These are phyloP conservation scores for Penicillium sp. DNA, from an alignment of 2,329 filamentous ascomycete genomes.

Conservation along the genomic window DNA sequence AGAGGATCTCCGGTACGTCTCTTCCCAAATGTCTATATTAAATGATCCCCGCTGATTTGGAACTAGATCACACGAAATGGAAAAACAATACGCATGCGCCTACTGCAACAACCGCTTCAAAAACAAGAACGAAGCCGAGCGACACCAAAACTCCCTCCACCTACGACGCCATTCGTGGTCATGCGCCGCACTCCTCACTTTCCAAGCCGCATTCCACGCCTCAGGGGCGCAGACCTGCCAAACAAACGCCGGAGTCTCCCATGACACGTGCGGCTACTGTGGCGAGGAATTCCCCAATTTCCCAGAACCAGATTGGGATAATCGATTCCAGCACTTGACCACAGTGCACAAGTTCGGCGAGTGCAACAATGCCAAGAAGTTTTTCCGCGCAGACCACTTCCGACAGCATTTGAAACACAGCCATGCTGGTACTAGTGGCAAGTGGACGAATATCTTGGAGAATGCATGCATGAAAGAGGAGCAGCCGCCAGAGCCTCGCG, in stretches of 20 bases:
- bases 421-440: slow-evolving; percentile 91
- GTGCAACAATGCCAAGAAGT: slow-evolving; percentile 98
- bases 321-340: slow-evolving; percentile 80
- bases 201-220: slow-evolving; percentile 81
- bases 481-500: slow-evolving; percentile 33
- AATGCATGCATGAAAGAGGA: slow-evolving; percentile 96
- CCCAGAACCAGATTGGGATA: slow-evolving; percentile 81
- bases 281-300: slow-evolving; percentile 80
- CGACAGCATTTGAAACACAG: slow-evolving; percentile 97
- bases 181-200: slow-evolving; percentile 76
- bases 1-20: slow-evolving; percentile 75
- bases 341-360: slow-evolving; percentile 94
- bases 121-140: slow-evolving; percentile 97
- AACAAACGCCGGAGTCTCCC: slow-evolving; percentile 36
- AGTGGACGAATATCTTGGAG: slow-evolving; percentile 98
- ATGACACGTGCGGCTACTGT: slow-evolving; percentile 90
- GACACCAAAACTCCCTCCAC: slow-evolving; percentile 93
- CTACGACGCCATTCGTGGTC: slow-evolving; percentile 94
- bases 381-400: slow-evolving; percentile 96
- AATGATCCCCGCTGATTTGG: background rate
- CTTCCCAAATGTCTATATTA: background rate
- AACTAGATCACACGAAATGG: slow-evolving; percentile 76
- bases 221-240: slow-evolving; percentile 55
- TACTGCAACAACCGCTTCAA: slow-evolving; percentile 97
- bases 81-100: slow-evolving; percentile 92